Percentiles rank a stretch among this genome's conserved stretches.
Evolutionary conservation across 2,329 filamentous ascomycete genomes (phyloP).

Genomic region (Fusarium temperatum): DNA sequence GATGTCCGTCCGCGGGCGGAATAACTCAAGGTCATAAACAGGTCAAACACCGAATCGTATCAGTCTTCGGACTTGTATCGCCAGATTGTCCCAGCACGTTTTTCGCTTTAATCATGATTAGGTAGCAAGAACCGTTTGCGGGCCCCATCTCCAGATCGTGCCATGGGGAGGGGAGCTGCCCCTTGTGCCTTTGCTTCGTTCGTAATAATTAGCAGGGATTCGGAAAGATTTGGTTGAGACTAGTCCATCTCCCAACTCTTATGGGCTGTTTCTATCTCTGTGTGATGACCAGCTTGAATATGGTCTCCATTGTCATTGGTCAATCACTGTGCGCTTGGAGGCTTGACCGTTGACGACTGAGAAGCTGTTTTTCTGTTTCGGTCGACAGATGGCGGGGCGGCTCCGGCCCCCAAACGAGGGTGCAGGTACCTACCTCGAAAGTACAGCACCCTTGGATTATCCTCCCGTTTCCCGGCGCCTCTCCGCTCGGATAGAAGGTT

Average conservation of each 20-base stretch:
- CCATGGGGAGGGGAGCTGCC: constrained; percentile 16
- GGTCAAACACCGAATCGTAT: constrained; percentile 12
- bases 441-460: not conserved
- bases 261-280: constrained; percentile 23
- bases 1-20: not conserved
- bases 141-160: constrained; percentile 23
- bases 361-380: constrained; percentile 15
- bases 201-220: constrained; percentile 8
- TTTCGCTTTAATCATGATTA: constrained; percentile 8
- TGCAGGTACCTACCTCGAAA: constrained; percentile 4
- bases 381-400: constrained; percentile 36
- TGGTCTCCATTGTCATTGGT: constrained; percentile 10
- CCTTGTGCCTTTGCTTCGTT: constrained; percentile 7
- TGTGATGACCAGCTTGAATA: constrained; percentile 1
- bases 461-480: not conserved
- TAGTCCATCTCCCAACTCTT: constrained; percentile 7
- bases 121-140: constrained; percentile 17
- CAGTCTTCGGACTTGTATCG: constrained; percentile 10
- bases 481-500: not conserved
- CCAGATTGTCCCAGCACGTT: not conserved
- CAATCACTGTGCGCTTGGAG: constrained; percentile 9
- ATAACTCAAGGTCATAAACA: not conserved
- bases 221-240: constrained; percentile 12
- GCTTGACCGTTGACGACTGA: constrained; percentile 17
- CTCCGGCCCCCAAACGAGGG: constrained; percentile 13